Evolutionary conservation across 2,329 filamentous ascomycete species (phyloP), one percentile per base, ranked within the genome.

Genomic region (Penicillium nordicum): DNA sequence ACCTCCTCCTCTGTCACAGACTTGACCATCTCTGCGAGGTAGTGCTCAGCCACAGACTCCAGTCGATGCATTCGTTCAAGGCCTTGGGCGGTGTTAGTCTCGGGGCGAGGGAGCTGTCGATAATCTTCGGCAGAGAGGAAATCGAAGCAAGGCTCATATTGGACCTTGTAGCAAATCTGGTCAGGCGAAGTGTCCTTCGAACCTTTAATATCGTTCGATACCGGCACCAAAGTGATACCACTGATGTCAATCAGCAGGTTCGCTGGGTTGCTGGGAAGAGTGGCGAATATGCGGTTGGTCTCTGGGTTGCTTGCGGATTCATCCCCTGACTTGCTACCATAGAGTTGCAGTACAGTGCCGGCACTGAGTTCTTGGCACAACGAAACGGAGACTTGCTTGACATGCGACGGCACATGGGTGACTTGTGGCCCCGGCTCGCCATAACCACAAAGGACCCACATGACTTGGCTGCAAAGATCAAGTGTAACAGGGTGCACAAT

Each of bases 71-170:
- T 63, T 21, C 62, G 54, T 25, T 59, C 37, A 12, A 45, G 36
- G 3, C 61, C 62, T 11, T 56, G 50, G 0, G 36, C 49, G 43
- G 44, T 53, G 23, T 52, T 55, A 18, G 55, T 52, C 4, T 62
- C 50, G 5, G 51, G 47, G 8, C 62, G 57, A 8, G 60, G 49
- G 3, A 64, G 50, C 21, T 58, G 41, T 16, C 53, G 58, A 29
- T 64, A 64, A 11, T 41, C 55, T 1, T 62, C 51, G 4, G 50
- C 57, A 0, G 62, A 63, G 12, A 64, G 61, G 21, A 63, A 56
- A 25, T 64, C 62, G 16, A 64, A 63, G 44, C 62, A 64, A 2
- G 62, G 62, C 41, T 64, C 59, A 56, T 62, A 64, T 16, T 59
- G 53, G 11, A 64, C 37, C 30, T 63, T 63, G 44, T 64, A 64